Percentiles rank a stretch among this genome's conserved stretches.
Evolutionary conservation across 148 eudicot species (phyloP).

Genomic region (Bassia scoparia): DNA sequence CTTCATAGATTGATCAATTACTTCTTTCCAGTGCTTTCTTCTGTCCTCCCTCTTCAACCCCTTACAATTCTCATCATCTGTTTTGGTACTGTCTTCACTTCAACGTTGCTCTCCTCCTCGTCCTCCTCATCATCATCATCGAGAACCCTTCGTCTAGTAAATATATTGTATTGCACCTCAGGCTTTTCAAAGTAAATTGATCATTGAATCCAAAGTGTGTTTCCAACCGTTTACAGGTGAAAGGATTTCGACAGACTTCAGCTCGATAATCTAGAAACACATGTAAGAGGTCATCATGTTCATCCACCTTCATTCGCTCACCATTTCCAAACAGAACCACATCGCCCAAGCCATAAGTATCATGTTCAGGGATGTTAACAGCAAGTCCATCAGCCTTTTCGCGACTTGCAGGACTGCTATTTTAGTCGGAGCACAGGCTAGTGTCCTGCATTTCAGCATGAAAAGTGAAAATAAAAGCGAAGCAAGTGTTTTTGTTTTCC

Average conservation of each 20-base stretch:
- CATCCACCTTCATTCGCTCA: slow-evolving; percentile 52
- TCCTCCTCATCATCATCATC: background rate
- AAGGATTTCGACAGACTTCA: slow-evolving; percentile 26
- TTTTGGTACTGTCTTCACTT: background rate
- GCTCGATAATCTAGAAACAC: slow-evolving; percentile 49
- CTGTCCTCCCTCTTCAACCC: slow-evolving; percentile 7
- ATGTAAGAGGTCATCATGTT: slow-evolving; percentile 37
- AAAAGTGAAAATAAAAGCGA: slow-evolving; percentile 30
- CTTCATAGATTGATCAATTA: slow-evolving; percentile 19
- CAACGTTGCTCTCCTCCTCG: background rate
- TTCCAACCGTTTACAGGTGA: slow-evolving; percentile 52
- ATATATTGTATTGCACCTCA: slow-evolving; percentile 35
- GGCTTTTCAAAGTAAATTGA: slow-evolving; percentile 45
- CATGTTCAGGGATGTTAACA: slow-evolving; percentile 16
- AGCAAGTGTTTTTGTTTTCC: slow-evolving; percentile 56
- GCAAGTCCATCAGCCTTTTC: slow-evolving; percentile 26
- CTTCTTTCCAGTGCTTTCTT: slow-evolving; percentile 24
- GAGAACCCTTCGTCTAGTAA: slow-evolving; percentile 10
- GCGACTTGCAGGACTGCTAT: slow-evolving; percentile 45
- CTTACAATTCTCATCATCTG: slow-evolving; percentile 8
- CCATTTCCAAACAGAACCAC: slow-evolving; percentile 59
- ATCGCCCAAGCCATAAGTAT: slow-evolving; percentile 52
- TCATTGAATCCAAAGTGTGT: slow-evolving; percentile 32
- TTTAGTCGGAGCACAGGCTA: slow-evolving; percentile 61
- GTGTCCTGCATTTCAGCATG: slow-evolving; percentile 33